Base-by-base conservation (phyloP, 176 grass and related monocot genomes). In the Avena eriantha region DNA sequence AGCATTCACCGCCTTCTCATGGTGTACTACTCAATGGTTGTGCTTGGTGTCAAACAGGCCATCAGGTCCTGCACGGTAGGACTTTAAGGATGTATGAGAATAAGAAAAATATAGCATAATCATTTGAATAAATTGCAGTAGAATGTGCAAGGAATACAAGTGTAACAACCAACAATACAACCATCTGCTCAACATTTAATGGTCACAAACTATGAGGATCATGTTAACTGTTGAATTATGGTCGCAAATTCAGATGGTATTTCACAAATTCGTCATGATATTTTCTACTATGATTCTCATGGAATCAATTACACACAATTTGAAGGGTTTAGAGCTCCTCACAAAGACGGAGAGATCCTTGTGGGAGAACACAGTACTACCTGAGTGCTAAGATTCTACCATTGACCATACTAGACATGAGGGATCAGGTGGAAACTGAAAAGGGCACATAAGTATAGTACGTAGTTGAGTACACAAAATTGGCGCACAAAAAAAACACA, bases 11-110 rank as follows among this genome's bases (percentile, higher is more conserved):
- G 0, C 19, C 54, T 74, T 21, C 78, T 51, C 43, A 90, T 47
- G 34, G 66, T 68, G 64, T 54, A 73, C 35, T 78, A 83, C 80
- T 96, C 82, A 82, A 26, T 85, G 87, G 77, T 76, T 48, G 24
- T 93, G 82, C 84, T 96, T 96, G 2, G 0, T 77, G 92, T 96
- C 94, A 88, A 96, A 96, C 31, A 96, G 76, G 23, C 94, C 92
- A 82, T 94, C 47, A 8, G 91, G 91, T 57, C 94, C 94, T 95
- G 85, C 81, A 86, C 47, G 23, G 11, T 19, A 79, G 12, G 63
- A 74, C 75, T 53, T 26, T 14, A 69, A 10, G 36, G 36, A 79
- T 29, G 10, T 72, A 56, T 85, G 33, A 90, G 73, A 83, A 83
- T 7, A 39, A 69, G 66, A 51, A 73, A 18, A 39, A 16, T 19